These are phyloP conservation scores for Apiotrichum sp. DNA, from an alignment of 1,284 basidiomycete species.

Conservation along the genomic window DNA sequence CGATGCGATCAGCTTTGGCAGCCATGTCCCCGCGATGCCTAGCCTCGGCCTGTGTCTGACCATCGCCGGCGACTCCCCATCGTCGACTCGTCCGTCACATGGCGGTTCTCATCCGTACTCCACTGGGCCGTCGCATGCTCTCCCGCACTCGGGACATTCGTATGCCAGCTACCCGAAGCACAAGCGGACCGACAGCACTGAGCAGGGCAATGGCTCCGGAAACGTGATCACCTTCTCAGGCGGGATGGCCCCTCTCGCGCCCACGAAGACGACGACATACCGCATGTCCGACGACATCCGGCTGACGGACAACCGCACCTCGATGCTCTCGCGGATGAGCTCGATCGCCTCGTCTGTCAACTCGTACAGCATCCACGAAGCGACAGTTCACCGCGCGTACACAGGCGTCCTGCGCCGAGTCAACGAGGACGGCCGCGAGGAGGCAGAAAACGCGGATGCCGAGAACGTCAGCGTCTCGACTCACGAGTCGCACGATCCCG, in stretches of 20 bases:
- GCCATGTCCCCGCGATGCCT: background rate
- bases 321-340: conserved; percentile 8
- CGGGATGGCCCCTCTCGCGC: background rate
- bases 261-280: background rate
- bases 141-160: background rate
- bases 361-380: conserved; percentile 17
- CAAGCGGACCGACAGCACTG: background rate
- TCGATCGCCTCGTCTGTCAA: conserved; percentile 4
- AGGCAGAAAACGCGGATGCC: background rate
- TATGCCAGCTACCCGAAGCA: background rate
- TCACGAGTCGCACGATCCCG: background rate
- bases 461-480: background rate
- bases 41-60: conserved; percentile 3
- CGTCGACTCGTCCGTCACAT: background rate
- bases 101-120: background rate
- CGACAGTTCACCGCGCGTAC: conserved; percentile 22
- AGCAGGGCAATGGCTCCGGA: too few species aligned
- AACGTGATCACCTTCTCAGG: too few species aligned
- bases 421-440: conserved; percentile 2
- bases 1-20: background rate
- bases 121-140: background rate
- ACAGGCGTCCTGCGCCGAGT: conserved; percentile 15
- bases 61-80: background rate
- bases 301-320: background rate
- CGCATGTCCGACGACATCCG: background rate